These are phyloP conservation scores for Canavalia ensiformis DNA, from an alignment of 306 rosid genomes.

Conservation along the genomic window DNA sequence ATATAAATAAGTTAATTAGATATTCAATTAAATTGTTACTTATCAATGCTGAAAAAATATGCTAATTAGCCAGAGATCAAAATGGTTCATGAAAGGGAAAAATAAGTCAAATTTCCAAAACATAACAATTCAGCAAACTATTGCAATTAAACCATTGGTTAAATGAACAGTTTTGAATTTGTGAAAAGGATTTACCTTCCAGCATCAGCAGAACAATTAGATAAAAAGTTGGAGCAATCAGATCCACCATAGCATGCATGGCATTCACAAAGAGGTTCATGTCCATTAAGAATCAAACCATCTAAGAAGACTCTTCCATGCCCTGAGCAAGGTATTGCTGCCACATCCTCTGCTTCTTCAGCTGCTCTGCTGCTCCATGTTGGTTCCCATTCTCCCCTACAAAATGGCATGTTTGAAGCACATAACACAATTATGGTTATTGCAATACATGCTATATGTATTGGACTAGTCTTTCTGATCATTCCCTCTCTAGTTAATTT, in stretches of 20 bases:
- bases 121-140: not conserved
- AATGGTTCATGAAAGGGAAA: no score
- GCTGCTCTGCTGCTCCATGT: slow-evolving; percentile 61
- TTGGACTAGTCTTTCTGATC: slow-evolving; percentile 11
- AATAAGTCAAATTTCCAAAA: no score
- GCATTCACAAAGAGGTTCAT: slow-evolving; percentile 62
- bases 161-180: not conserved
- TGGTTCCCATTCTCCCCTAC: slow-evolving; percentile 39
- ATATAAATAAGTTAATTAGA: no score
- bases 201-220: slow-evolving; percentile 57
- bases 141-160: not conserved
- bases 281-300: slow-evolving; percentile 55
- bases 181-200: slow-evolving; percentile 36
- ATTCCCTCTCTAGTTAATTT: not conserved
- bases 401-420: not conserved
- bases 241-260: slow-evolving; percentile 59
- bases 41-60: no score
- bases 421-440: not conserved
- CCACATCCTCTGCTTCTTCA: slow-evolving; percentile 60
- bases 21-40: no score
- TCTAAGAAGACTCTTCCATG: slow-evolving; percentile 71
- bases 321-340: slow-evolving; percentile 61
- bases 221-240: slow-evolving; percentile 45
- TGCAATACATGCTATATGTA: not conserved
- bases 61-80: no score